Evolutionary conservation across 2,329 filamentous ascomycete species (phyloP), one percentile per base, ranked within the genome.

Genomic region (Akanthomyces lecanii): DNA sequence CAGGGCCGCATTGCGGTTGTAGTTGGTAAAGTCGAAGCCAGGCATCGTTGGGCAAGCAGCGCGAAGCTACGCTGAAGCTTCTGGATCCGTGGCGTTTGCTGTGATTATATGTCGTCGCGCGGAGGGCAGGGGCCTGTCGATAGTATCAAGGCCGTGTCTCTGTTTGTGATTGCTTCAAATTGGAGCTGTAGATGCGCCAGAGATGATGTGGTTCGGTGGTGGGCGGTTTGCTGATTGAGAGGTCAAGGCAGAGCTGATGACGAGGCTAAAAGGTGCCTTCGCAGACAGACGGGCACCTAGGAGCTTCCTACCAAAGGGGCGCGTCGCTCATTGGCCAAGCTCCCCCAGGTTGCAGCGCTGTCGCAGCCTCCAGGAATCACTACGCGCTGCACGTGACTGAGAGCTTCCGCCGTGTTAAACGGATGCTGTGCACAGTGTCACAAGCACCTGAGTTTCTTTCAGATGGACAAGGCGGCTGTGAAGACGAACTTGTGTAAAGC

Each of bases 21-120:
- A 95, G 85, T 99, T 99, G 78, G 92, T 96, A 85, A 99, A 99
- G 82, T 98, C 93, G 85, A 97, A 97, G 81, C 93, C 93, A 72
- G 91, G 89, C 95, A 99, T 99, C 72, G 74, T 63, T 30, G 56
- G 42, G 62, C 50, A 51, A 30, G 59, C 30, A 12, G 45, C 56
- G 23, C 50, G 25, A 42, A 62, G 51, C 51, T 50, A 56, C 30
- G 44, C 42, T 42, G 38, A 36, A 23, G 38, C 33, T 59, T 30
- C 44, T 40, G 21, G 2, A 12, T 33, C 16, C 42, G 4, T 5
- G 33, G 12, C 10, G 47, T 23, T 53, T 61, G 50, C 50, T 38
- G 45, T 53, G 5, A 4, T 16, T 30, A 5, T 52, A 21, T 30
- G 33, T 25, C 16, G 30, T 48, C 30, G n/a, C 42, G 25, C 10